phyloP scores from a whole-genome alignment of 805 yeast species.

The Kluyveromyces starmeri region DNA sequence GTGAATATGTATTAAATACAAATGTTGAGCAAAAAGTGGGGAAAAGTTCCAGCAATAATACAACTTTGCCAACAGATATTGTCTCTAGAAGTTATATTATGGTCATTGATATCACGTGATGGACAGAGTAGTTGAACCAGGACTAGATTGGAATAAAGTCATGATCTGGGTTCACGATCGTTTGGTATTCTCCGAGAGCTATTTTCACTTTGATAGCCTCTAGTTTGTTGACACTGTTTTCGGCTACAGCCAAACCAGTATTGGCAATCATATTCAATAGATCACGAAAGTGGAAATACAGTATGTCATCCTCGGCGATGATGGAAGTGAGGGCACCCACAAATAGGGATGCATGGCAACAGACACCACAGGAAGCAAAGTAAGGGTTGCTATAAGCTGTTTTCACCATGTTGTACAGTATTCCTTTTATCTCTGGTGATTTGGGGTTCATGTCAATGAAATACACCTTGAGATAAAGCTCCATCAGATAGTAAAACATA shows the following conservation, averaged over 20 bases:
- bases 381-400: slow-evolving; percentile 8
- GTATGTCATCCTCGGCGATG: slow-evolving; percentile 3
- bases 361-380: background rate
- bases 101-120: too few species aligned
- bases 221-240: slow-evolving; percentile 4
- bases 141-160: slow-evolving; percentile 4
- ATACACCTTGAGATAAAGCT: slow-evolving; percentile 7
- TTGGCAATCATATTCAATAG: slow-evolving; percentile 4
- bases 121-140: too few species aligned
- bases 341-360: slow-evolving; percentile 8
- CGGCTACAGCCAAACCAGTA: slow-evolving; percentile 7
- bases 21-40: too few species aligned
- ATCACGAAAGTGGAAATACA: slow-evolving; percentile 6
- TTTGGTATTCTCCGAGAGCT: background rate
- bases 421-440: background rate
- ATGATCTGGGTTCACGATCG: slow-evolving; percentile 1
- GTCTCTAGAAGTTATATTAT: too few species aligned
- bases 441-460: slow-evolving; percentile 5
- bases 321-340: slow-evolving; percentile 5
- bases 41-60: too few species aligned
- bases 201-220: slow-evolving; percentile 1
- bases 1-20: too few species aligned
- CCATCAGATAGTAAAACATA: slow-evolving; percentile 1
- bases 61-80: too few species aligned
- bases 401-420: slow-evolving; percentile 8